Evolutionary conservation across 768 basidiomycete genomes (phyloP).

Genomic region (Tylopilus sp.): DNA sequence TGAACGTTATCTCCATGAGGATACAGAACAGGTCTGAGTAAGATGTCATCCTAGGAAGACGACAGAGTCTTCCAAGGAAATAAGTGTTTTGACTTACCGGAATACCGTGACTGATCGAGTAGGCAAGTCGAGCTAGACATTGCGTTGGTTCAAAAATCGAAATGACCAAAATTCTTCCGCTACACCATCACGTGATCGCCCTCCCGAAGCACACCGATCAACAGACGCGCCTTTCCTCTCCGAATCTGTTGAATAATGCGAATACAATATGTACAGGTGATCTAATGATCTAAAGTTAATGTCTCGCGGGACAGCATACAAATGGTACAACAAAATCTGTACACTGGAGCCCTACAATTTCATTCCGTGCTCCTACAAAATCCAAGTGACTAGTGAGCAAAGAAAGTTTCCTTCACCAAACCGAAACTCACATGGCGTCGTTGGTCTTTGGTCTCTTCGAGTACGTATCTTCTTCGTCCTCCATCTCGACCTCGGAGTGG

Average conservation of each 20-base stretch:
- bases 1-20: constrained; percentile 24
- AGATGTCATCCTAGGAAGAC: constrained; percentile 17
- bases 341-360: neutral
- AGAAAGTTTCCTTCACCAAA: neutral
- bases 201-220: too few relatives aligned
- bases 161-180: neutral
- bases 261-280: neutral
- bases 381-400: neutral
- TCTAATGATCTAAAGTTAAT: neutral
- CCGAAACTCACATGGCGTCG: neutral
- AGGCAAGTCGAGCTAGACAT: neutral
- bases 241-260: too few relatives aligned
- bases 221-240: too few relatives aligned
- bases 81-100: constrained; percentile 10
- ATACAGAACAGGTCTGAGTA: constrained; percentile 32
- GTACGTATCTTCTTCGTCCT: neutral
- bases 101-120: neutral
- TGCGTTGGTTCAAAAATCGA: neutral
- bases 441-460: neutral
- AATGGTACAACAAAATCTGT: neutral
- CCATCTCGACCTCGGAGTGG: neutral
- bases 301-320: neutral
- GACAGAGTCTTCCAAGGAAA: neutral
- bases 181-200: too few relatives aligned
- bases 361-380: neutral